A percentile compares a stretch with the other conserved stretches of the same genome.
Conservation (phyloP, 1,284 basidiomycete species). For the Limonomyces culmigenus region DNA sequence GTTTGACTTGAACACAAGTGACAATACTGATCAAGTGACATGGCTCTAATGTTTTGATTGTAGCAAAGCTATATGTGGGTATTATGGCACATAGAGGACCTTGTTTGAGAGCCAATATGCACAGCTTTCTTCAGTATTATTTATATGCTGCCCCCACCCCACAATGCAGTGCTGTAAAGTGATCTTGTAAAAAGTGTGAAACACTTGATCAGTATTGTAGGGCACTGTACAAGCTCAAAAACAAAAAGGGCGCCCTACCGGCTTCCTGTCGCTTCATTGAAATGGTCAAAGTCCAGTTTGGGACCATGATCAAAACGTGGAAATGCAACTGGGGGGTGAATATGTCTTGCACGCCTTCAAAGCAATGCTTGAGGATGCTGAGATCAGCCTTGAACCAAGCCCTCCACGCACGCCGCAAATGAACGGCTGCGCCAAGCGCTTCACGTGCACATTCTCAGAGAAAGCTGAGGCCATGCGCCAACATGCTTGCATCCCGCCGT, state of each 20-base stretch:
- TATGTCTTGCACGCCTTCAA: slow-evolving; percentile 6
- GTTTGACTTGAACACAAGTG: too few species aligned
- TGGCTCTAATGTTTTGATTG: too few species aligned
- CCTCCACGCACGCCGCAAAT: slow-evolving; percentile 20
- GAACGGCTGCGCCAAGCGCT: slow-evolving; percentile 21
- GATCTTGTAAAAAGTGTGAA: too few species aligned
- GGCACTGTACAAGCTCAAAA: too few species aligned
- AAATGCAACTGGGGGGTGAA: slow-evolving; percentile 8
- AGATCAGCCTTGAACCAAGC: slow-evolving; percentile 11
- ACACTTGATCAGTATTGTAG: too few species aligned
- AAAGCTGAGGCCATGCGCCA: slow-evolving; percentile 10
- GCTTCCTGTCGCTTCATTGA: slow-evolving; percentile 8
- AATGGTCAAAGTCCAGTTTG: slow-evolving; percentile 12
- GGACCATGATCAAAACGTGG: slow-evolving; percentile 6
- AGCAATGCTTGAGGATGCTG: slow-evolving; percentile 3
- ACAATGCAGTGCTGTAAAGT: too few species aligned
- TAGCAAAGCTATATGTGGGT: too few species aligned
- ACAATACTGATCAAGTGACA: too few species aligned
- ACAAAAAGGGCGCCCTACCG: slow-evolving; percentile 7
- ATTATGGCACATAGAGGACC: too few species aligned
- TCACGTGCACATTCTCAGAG: slow-evolving; percentile 12
- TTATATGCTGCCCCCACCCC: too few species aligned
- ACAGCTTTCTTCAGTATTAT: too few species aligned
- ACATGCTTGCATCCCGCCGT: slow-evolving; percentile 9
- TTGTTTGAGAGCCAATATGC: too few species aligned